phyloP scores from a whole-genome alignment of 768 basidiomycete genomes.

The Rhodotorula kratochvilovae region DNA sequence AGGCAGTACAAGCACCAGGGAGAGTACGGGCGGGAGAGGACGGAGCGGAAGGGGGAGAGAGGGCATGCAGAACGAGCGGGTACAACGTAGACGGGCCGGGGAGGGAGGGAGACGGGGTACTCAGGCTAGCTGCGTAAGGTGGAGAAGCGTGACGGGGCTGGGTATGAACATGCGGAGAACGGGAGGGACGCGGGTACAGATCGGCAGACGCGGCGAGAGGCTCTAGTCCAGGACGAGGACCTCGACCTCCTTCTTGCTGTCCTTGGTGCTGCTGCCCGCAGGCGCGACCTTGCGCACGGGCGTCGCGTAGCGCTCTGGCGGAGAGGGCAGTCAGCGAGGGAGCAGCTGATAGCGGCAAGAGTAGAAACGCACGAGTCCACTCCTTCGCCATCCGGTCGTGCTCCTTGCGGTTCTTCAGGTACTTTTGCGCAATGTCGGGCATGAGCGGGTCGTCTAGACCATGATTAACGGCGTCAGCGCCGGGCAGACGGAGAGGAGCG shows the following conservation, averaged over 20 bases:
- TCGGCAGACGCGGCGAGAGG: too few relatives aligned
- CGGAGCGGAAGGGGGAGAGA: neutral
- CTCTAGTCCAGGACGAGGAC: slow-evolving; percentile 26
- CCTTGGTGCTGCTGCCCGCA: neutral
- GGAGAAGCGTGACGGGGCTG: too few relatives aligned
- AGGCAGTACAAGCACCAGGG: neutral
- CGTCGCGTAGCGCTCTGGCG: slow-evolving; percentile 17
- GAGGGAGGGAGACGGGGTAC: too few relatives aligned
- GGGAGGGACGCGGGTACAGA: too few relatives aligned
- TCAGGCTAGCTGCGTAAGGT: too few relatives aligned
- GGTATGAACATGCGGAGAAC: neutral
- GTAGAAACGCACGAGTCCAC: slow-evolving; percentile 34
- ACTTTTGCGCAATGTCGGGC: slow-evolving; percentile 37
- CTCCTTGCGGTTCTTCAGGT: slow-evolving; percentile 30
- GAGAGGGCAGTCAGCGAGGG: neutral
- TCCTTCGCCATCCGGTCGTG: slow-evolving; percentile 35
- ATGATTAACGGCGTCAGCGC: too few relatives aligned
- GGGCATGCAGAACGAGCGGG: too few relatives aligned
- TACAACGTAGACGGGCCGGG: too few relatives aligned
- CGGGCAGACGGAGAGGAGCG: too few relatives aligned
- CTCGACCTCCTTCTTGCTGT: slow-evolving; percentile 30
- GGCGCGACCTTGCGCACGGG: neutral
- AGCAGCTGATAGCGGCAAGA: too few relatives aligned
- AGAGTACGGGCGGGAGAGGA: neutral
- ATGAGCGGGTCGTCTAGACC: slow-evolving; percentile 39